Base-by-base conservation (phyloP, 1,139 yeast species). In the Pichia sp. region DNA sequence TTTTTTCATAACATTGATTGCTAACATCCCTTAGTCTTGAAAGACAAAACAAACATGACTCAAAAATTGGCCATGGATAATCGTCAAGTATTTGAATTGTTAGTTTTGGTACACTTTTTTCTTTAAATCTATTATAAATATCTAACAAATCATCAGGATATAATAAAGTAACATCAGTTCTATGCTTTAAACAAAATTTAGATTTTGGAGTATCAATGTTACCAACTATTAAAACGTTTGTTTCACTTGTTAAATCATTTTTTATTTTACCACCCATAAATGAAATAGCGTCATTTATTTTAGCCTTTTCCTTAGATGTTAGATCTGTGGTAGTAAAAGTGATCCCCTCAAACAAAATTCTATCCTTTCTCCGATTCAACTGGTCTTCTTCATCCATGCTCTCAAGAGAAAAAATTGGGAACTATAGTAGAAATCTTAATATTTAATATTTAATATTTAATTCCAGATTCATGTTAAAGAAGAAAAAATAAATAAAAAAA, bases 221-320 rank as follows among this genome's bases (percentile, higher is more conserved):
- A 1, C 93, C 95, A 19, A 87, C 93, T 5, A 88, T 73, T 45
- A 88, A 69, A 56, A 79, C 80, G 49, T 79, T 76, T 10, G 84
- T 87, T 64, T 83, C 88, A 49, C 83, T 77, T 76, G 83, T 82
- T 56, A 87, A 71, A 61, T 84, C 86, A 46, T 75, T 73, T 54
- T 75, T 74, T 60, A 79, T 79, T 9, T 64, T 64, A 0, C 93
- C 95, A 0, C 95, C 95, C 74, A 87, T 74, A 1, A 74, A 69
- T 39, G 68, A 67, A 51, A 84, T 72, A 60, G 75, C 75, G 6
- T 65, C 62, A 3, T 73, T 54, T 10, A 72, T 48, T 7, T 64
- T 66, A 9, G 60, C 48, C 52, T 65, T 60, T 27, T 66, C 51
- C 1, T 66, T 65, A 2, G 44, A 29, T 3, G 46, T 19, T 9